Evolutionary conservation across 805 yeast species (phyloP).

Genomic region (Wickerhamiella australiensis): DNA sequence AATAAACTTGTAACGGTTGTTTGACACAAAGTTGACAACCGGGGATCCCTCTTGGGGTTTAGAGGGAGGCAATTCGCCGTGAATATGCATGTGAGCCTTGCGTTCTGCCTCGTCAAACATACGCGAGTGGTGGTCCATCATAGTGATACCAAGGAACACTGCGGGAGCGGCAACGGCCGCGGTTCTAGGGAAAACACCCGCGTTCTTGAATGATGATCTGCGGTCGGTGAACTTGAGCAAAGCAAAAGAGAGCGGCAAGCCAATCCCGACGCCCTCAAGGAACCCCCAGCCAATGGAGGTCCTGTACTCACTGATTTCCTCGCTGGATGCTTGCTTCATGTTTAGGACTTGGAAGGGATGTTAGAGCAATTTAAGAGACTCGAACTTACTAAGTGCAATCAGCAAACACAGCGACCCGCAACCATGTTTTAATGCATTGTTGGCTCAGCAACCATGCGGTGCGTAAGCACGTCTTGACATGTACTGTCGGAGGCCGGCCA

Average conservation of each 20-base stretch:
- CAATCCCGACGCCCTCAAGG: constrained; percentile 37
- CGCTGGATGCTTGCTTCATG: constrained; percentile 50
- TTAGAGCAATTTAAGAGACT: too few relatives aligned
- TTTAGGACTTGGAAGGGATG: background rate
- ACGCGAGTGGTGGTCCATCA: constrained; percentile 61
- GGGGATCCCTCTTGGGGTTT: background rate
- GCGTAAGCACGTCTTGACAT: background rate
- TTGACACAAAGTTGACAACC: constrained; percentile 7
- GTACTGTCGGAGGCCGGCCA: too few relatives aligned
- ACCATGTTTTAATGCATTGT: background rate
- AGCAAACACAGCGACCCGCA: too few relatives aligned
- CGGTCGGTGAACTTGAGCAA: constrained; percentile 38
- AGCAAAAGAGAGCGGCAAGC: constrained; percentile 45
- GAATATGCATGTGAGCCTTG: constrained; percentile 25
- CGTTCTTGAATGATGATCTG: constrained; percentile 22
- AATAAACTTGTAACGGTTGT: constrained; percentile 34
- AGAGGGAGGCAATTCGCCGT: constrained; percentile 3
- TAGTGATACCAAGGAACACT: constrained; percentile 45
- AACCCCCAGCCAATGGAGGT: constrained; percentile 50
- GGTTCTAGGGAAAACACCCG: constrained; percentile 33
- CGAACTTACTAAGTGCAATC: too few relatives aligned
- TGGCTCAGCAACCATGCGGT: background rate
- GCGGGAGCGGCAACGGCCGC: constrained; percentile 61
- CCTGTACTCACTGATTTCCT: constrained; percentile 56
- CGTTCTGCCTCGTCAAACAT: constrained; percentile 52